phyloP scores from a whole-genome alignment of 768 basidiomycete genomes.

The Kwoniella botswanensis region DNA sequence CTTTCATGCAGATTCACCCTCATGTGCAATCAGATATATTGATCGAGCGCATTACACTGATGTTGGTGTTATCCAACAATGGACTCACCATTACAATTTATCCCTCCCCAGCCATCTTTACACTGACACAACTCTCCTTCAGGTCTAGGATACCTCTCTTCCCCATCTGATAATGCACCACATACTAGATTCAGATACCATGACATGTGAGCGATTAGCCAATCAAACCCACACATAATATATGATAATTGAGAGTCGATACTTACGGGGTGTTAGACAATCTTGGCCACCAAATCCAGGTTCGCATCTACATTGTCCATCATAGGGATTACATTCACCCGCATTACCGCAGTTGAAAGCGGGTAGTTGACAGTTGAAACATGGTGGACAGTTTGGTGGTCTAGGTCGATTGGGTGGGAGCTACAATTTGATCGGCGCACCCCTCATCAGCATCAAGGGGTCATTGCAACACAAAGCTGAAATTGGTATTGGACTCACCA shows the following conservation, averaged over 20 bases:
- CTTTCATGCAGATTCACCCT: background rate
- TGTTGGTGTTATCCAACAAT: background rate
- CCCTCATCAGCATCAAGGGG: background rate
- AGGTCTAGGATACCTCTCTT: slow-evolving; percentile 78
- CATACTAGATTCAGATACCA: slow-evolving; percentile 67
- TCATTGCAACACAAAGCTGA: background rate
- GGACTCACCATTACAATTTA: slow-evolving; percentile 91
- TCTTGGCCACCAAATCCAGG: slow-evolving; percentile 98
- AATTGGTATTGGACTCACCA: slow-evolving; percentile 3
- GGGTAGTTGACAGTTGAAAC: slow-evolving; percentile 95
- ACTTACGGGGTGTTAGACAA: slow-evolving; percentile 87
- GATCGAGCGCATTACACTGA: background rate
- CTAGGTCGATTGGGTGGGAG: slow-evolving; percentile 18
- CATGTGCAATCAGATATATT: background rate
- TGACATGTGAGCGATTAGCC: too few relatives aligned
- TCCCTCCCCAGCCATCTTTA: slow-evolving; percentile 91
- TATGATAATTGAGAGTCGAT: too few relatives aligned
- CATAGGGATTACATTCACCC: slow-evolving; percentile 84
- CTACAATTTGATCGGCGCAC: background rate
- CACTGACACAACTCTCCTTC: slow-evolving; percentile 80
- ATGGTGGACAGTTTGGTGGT: slow-evolving; percentile 61
- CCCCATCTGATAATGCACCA: slow-evolving; percentile 89
- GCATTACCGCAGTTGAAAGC: slow-evolving; percentile 91
- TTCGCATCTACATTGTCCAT: slow-evolving; percentile 96
- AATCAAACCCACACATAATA: too few relatives aligned